Evolutionary conservation across 352 stramenopile genomes (phyloP).

Genomic region (Globisporangium abappressorium): DNA sequence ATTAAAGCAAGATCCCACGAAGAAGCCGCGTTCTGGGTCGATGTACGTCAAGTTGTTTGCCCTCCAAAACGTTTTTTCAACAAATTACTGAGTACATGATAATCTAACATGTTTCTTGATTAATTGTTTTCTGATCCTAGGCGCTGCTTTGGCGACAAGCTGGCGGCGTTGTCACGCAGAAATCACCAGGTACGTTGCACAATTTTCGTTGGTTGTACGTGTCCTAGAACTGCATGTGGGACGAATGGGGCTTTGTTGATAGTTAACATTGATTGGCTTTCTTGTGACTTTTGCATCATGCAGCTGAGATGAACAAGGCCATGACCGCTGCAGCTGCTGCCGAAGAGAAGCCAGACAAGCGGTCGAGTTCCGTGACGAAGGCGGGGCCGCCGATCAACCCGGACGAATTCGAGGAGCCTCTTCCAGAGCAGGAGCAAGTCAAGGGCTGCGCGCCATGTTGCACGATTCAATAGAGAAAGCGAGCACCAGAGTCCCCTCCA

Average conservation of each 20-base stretch:
- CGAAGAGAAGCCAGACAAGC: constrained; percentile 9
- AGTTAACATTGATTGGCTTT: background rate
- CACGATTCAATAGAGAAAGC: constrained; percentile 58
- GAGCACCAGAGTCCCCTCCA: constrained; percentile 11
- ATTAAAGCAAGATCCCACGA: constrained; percentile 87
- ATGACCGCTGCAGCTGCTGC: constrained; percentile 15
- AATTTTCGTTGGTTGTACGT: background rate
- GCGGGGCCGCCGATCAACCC: constrained; percentile 14
- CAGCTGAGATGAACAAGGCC: constrained; percentile 26
- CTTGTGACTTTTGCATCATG: background rate
- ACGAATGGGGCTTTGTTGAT: background rate
- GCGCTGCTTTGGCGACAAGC: constrained; percentile 82
- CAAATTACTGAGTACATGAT: background rate
- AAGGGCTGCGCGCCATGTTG: constrained; percentile 62
- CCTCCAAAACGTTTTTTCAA: background rate
- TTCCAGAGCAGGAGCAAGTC: constrained; percentile 18
- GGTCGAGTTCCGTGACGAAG: constrained; percentile 10
- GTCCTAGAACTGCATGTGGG: background rate
- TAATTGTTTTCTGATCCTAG: constrained; percentile 15
- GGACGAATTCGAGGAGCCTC: constrained; percentile 15
- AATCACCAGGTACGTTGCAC: constrained; percentile 48
- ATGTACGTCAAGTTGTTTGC: constrained; percentile 28
- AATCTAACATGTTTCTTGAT: background rate
- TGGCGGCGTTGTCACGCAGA: constrained; percentile 74
- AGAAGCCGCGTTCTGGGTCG: constrained; percentile 85